Evolutionary conservation across 805 yeast species (phyloP), one percentile per base, ranked within the genome.

Genomic region (Saccharomycopsis fermentans): DNA sequence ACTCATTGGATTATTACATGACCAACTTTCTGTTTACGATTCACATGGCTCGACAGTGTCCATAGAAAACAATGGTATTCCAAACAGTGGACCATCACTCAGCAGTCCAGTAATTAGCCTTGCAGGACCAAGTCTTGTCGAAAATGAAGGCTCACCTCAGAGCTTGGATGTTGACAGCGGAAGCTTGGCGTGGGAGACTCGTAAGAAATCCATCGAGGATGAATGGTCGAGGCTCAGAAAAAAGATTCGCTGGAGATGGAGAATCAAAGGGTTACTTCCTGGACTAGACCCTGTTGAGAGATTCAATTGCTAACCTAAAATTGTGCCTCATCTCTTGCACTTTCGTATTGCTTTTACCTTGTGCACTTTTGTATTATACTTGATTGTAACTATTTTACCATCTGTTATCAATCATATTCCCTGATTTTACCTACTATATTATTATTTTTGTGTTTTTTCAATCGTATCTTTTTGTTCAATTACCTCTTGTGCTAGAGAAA

Each of bases 161-260:
- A 17, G 1, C 6, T n/a, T 24, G 24, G 26, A n/a, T n/a, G n/a
- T n/a, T 43, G 50, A 14, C 26, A 26, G 16, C 2, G 26, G 50
- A 2, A 43, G 29, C 29, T 19, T 43, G 14, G 29, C 24, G 9
- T 43, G 50, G 50, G 50, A 21, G n/a, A 21, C 16, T 9, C 67
- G 34, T 17, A 51, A 19, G 35, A 56, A 21, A 43, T 43, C 29
- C 4, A 19, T 60, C 4, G 63, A 58, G 36, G 54, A 58, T 16
- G 63, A 60, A 21, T 61, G 62, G 63, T 27, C 34, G 5, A 24
- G 69, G 35, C 76, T 77, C 6, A 71, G 69, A 62, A 70, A 66
- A 56, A 77, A 73, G 63, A 64, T 80, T 19, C 70, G 81, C 59
- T 77, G 81, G 81, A 70, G 81, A 63, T 79, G 83, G 82, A 67